Evolutionary conservation across 2,329 filamentous ascomycete species (phyloP).

Genomic region (Penicillium sp.): DNA sequence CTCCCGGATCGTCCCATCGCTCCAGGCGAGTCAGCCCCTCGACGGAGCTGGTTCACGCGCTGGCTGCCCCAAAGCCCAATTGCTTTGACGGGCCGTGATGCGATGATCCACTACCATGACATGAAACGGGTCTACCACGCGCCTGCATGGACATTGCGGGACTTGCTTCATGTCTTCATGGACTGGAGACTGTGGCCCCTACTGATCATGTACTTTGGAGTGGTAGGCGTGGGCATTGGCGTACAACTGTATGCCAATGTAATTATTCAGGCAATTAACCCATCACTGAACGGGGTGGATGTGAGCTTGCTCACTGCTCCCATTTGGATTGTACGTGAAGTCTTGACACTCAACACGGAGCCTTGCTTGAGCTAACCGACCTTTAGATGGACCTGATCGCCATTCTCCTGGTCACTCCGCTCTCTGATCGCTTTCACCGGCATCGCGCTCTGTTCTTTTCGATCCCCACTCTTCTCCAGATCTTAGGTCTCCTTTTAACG

Average conservation of each 20-base stretch:
- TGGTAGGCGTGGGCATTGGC: conserved; percentile 87
- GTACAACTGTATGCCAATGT: conserved; percentile 84
- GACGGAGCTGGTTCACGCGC: conserved; percentile 46
- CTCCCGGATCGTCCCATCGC: conserved; percentile 76
- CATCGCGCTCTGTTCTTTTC: conserved; percentile 80
- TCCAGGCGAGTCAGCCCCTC: conserved; percentile 49
- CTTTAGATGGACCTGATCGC: conserved; percentile 77
- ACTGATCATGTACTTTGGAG: conserved; percentile 88
- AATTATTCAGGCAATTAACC: conserved; percentile 77
- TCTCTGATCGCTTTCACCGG: conserved; percentile 82
- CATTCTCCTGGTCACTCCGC: conserved; percentile 78
- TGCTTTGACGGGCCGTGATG: conserved; percentile 72
- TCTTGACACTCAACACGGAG: not conserved
- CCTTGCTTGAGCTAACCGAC: not conserved
- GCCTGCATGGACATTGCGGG: conserved; percentile 67
- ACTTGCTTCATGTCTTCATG: conserved; percentile 67
- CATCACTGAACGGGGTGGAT: conserved; percentile 67
- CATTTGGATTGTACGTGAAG: conserved; percentile 75
- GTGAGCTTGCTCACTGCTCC: conserved; percentile 82
- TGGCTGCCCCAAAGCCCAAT: conserved; percentile 69
- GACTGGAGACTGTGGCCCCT: conserved; percentile 90
- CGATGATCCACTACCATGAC: conserved; percentile 77
- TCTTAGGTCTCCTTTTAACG: conserved; percentile 72
- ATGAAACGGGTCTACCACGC: conserved; percentile 76
- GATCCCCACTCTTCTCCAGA: conserved; percentile 71